These are phyloP conservation scores for Agmasoma carcini DNA, from an alignment of 371 early-diverging fungal genomes.

Conservation along the genomic window DNA sequence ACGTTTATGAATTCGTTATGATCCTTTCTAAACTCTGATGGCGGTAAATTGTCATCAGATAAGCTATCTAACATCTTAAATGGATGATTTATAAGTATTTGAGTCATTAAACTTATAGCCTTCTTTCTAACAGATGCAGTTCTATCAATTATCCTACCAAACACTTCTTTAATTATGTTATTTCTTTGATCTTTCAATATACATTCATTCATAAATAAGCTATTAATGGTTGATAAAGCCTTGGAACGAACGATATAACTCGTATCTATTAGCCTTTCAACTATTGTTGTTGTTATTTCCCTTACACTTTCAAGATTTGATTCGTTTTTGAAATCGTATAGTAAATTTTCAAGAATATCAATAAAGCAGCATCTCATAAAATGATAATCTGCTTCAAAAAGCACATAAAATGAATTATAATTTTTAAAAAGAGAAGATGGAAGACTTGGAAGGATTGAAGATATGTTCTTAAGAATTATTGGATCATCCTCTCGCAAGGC, in stretches of 20 bases:
- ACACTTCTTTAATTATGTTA: conserved; percentile 29
- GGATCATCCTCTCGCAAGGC: conserved; percentile 5
- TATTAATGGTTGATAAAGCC: conserved; percentile 31
- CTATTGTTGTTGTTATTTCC: conserved; percentile 17
- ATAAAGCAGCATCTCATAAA: conserved; percentile 37
- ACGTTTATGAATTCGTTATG: conserved; percentile 29
- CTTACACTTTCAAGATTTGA: conserved; percentile 33
- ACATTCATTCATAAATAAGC: conserved; percentile 30
- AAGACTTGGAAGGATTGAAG: conserved; percentile 14
- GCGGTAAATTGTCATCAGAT: neutral
- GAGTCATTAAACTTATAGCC: conserved; percentile 36
- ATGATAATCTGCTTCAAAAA: conserved; percentile 27
- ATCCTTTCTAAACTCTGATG: conserved; percentile 12
- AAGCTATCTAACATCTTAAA: conserved; percentile 33
- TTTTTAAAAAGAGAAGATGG: conserved; percentile 20
- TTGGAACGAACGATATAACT: conserved; percentile 40
- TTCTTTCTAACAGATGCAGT: conserved; percentile 51
- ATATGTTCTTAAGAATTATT: conserved; percentile 23
- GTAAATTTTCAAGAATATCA: conserved; percentile 35
- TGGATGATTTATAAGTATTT: conserved; percentile 46
- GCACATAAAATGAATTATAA: conserved; percentile 14
- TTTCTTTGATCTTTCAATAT: conserved; percentile 29
- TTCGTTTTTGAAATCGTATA: conserved; percentile 19
- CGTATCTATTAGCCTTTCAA: conserved; percentile 39
- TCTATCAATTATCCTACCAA: conserved; percentile 47